Conservation (phyloP, 371 early-diverging fungal species). For the Gilbertella persicaria region DNA sequence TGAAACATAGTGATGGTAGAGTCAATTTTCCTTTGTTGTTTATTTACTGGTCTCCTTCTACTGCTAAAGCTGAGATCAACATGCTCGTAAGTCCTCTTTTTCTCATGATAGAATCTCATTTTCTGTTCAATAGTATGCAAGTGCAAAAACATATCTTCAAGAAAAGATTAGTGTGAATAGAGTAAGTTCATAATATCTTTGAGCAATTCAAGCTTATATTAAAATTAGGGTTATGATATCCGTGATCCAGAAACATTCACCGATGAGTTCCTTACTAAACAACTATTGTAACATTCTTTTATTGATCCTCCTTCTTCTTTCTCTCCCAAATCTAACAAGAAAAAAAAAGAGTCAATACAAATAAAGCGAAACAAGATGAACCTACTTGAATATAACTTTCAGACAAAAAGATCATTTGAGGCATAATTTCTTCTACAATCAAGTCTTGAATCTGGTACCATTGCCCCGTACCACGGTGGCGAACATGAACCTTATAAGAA, state of each 20-base stretch:
- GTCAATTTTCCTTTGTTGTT: conserved; percentile 67
- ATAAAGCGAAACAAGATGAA: neutral
- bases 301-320: conserved; percentile 8
- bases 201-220: neutral
- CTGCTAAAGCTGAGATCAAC: conserved; percentile 54
- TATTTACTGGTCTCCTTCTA: conserved; percentile 65
- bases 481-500: conserved; percentile 81
- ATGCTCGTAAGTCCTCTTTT: conserved; percentile 56
- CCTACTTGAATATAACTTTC: conserved; percentile 92
- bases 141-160: conserved; percentile 66
- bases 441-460: conserved; percentile 97
- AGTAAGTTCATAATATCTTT: conserved; percentile 26
- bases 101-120: neutral
- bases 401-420: conserved; percentile 92
- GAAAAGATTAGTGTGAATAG: conserved; percentile 54
- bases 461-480: conserved; percentile 79
- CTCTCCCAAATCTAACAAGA: conserved; percentile 29
- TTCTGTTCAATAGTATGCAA: conserved; percentile 53
- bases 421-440: conserved; percentile 89
- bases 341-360: neutral
- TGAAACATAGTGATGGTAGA: conserved; percentile 64
- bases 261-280: conserved; percentile 50
- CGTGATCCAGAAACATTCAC: conserved; percentile 56
- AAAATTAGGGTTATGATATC: conserved; percentile 49
- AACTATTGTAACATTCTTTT: conserved; percentile 9